Conservation (phyloP, 768 basidiomycete species). For the Hericium rajendrae region DNA sequence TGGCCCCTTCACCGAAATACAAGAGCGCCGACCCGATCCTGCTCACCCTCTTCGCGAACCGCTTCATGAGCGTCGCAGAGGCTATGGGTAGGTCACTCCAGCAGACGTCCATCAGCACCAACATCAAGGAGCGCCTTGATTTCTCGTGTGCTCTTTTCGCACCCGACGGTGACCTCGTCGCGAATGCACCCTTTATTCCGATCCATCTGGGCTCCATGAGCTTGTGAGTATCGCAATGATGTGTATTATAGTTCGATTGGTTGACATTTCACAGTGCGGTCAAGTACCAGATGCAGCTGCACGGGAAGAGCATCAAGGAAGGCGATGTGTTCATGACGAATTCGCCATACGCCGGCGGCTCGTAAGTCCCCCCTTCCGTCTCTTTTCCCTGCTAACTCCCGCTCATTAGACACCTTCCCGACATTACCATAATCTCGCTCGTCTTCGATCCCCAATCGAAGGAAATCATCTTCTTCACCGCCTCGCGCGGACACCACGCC, state of each 20-base stretch:
- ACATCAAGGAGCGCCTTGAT: constrained; percentile 93
- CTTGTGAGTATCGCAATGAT: constrained; percentile 45
- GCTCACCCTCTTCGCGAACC: constrained; percentile 87
- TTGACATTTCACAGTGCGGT: constrained; percentile 44
- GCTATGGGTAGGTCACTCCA: constrained; percentile 89
- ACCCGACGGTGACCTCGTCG: constrained; percentile 89
- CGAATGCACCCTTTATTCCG: constrained; percentile 88
- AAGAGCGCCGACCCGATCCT: constrained; percentile 73
- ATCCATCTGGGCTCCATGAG: constrained; percentile 86
- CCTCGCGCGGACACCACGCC: constrained; percentile 89
- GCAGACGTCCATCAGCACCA: constrained; percentile 87
- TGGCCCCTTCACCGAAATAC: constrained; percentile 6
- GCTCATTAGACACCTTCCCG: constrained; percentile 54
- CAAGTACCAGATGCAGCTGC: constrained; percentile 78
- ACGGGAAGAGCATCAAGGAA: constrained; percentile 63
- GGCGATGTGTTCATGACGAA: constrained; percentile 94
- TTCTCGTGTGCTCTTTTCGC: constrained; percentile 94
- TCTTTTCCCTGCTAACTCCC: constrained; percentile 7
- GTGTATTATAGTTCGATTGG: neutral
- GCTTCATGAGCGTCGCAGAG: constrained; percentile 96
- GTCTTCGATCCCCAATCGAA: constrained; percentile 60
- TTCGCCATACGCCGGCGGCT: constrained; percentile 81
- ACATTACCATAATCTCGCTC: constrained; percentile 91
- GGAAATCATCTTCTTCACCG: constrained; percentile 87
- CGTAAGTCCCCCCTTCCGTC: constrained; percentile 38